These are phyloP conservation scores for Phallus indusiatus DNA, from an alignment of 768 basidiomycete species.

Conservation along the genomic window DNA sequence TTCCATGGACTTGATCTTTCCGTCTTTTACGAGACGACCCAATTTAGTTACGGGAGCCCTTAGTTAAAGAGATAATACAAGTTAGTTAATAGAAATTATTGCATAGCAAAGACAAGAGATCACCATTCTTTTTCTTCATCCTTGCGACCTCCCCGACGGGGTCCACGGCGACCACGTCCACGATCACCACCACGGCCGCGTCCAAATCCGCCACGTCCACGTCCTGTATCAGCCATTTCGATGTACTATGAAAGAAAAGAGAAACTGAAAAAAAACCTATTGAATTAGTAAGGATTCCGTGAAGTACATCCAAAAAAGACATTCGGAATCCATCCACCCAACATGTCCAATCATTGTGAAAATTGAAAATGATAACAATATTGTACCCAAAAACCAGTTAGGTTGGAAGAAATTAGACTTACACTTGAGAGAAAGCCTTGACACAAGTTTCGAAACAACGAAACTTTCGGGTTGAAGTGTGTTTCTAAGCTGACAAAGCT, in stretches of 20 bases:
- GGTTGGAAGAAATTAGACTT: background rate
- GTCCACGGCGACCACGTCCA: conserved; percentile 60
- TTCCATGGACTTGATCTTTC: conserved; percentile 99
- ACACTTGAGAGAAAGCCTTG: conserved; percentile 5
- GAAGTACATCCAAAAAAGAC: conserved; percentile 1
- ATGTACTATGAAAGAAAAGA: background rate
- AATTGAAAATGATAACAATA: background rate
- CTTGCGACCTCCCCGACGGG: conserved; percentile 94
- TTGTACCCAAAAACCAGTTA: background rate
- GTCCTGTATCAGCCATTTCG: conserved; percentile 80
- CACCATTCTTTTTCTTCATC: conserved; percentile 99
- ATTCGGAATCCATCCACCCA: background rate
- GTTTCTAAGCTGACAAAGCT: background rate
- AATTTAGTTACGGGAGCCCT: conserved; percentile 99
- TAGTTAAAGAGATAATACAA: background rate
- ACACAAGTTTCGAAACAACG: background rate
- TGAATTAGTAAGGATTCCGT: background rate
- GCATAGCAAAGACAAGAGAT: conserved; percentile 16
- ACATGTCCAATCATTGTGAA: background rate
- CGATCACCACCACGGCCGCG: conserved; percentile 66
- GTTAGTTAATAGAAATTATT: background rate
- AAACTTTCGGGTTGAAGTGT: background rate
- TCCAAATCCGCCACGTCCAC: conserved; percentile 87
- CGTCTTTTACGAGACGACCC: conserved; percentile 97
- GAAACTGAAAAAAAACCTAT: background rate